phyloP scores from a whole-genome alignment of 768 basidiomycete genomes.

The Sarcodon sp. region DNA sequence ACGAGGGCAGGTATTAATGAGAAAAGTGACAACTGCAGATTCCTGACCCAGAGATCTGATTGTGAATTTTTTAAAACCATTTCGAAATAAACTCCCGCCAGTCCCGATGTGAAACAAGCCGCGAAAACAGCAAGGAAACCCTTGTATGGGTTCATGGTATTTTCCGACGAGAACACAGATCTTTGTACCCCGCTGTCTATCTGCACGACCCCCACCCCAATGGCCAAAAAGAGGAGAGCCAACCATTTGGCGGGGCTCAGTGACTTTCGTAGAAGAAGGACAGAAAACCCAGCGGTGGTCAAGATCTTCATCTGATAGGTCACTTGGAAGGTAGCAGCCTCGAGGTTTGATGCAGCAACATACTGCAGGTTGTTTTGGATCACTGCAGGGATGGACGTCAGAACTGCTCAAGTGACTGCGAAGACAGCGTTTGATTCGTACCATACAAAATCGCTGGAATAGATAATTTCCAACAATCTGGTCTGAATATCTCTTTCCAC shows the following conservation, averaged over 20 bases:
- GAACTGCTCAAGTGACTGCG: neutral
- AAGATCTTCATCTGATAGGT: constrained; percentile 97
- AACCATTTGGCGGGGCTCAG: constrained; percentile 72
- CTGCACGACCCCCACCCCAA: constrained; percentile 81
- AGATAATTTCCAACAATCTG: constrained; percentile 94
- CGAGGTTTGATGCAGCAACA: constrained; percentile 85
- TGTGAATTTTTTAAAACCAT: constrained; percentile 90
- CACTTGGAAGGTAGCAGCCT: constrained; percentile 94
- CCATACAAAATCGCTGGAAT: constrained; percentile 38
- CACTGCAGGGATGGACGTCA: constrained; percentile 26
- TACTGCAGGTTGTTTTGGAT: constrained; percentile 95
- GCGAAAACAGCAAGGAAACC: constrained; percentile 85
- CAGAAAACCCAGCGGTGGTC: constrained; percentile 85
- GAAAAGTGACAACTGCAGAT: constrained; percentile 91
- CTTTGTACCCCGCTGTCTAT: constrained; percentile 14
- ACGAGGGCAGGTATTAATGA: constrained; percentile 81
- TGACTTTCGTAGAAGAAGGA: constrained; percentile 66
- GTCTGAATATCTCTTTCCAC: constrained; percentile 62
- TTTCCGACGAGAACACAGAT: constrained; percentile 9
- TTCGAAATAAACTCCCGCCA: constrained; percentile 97
- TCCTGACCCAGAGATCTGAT: constrained; percentile 90
- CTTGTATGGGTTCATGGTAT: constrained; percentile 68
- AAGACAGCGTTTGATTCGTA: neutral
- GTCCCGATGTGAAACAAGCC: constrained; percentile 91
- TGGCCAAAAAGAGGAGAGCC: constrained; percentile 70